Base-by-base conservation (phyloP, 345 rosid species). In the Cardamine occulta region DNA sequence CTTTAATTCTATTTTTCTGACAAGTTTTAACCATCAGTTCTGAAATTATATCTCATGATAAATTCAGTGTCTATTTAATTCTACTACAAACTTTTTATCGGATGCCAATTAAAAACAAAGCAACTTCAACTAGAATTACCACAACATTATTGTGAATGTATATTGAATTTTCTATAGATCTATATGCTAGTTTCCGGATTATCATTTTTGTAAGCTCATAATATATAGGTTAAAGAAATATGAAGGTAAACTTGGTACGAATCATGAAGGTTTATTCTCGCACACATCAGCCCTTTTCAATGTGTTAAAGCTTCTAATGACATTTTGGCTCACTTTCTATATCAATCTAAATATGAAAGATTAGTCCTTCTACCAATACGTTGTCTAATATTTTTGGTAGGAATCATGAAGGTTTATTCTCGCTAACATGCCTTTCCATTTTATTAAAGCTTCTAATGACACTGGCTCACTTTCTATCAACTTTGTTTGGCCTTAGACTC, bases 331-430 rank as follows among this genome's bases (percentile, higher is more conserved):
- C 28, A 48, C 42, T 66, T 66, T 65, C n/a, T 18, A 37, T 18
- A 37, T 64, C 15, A 64, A 64, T 63, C 45, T 19, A 65, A 53
- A 35, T 53, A 53, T 23, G 47, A 75, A 75, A 75, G 62, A 3
- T 59, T 51, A 61, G 17, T 65, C 71, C 26, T 45, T 44, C 24
- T 14, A 45, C 47, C 55, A 51, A 60, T 75, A 60, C 17, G 45
- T 60, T 68, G 23, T 52, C 57, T 15, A 53, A 12, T 13, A 8
- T 7, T 5, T 52, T 62, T 62, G 29, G 66, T 68, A 62, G 70
- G 80, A 35, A 76, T 76, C 58, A 54, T 37, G 58, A 76, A 69
- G 75, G 75, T 63, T 70, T 76, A 76, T 70, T 65, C 80, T 64
- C 62, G 51, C 15, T 64, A 39, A 48, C 61, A 47, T 51, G 37